A percentile compares a stretch with the other conserved stretches of the same genome.
These are phyloP conservation scores for Peronospora belbahrii DNA, from an alignment of 352 stramenopile genomes.

Conservation along the genomic window DNA sequence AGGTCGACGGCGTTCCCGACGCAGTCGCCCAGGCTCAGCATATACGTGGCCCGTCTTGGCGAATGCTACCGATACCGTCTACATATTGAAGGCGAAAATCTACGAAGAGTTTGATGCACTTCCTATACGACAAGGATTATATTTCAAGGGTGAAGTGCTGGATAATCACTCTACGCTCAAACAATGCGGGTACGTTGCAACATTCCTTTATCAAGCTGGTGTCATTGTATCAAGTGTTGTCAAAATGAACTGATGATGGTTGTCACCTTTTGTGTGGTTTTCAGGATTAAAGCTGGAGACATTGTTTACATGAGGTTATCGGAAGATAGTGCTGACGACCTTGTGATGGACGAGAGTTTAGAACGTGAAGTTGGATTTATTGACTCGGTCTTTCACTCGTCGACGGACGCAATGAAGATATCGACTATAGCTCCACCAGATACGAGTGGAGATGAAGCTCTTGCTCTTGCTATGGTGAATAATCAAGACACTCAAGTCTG, in stretches of 20 bases:
- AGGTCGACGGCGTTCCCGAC: conserved; percentile 52
- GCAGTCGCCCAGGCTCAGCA: conserved; percentile 45
- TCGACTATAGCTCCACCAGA: conserved; percentile 4
- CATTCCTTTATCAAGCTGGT: too few species aligned
- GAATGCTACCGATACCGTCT: conserved; percentile 61
- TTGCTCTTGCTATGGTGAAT: conserved; percentile 8
- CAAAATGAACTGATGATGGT: conserved; percentile 1
- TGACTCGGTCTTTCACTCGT: conserved; percentile 61
- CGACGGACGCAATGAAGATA: too few species aligned
- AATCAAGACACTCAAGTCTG: conserved; percentile 39
- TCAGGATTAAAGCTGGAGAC: conserved; percentile 67
- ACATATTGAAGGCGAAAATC: conserved; percentile 73
- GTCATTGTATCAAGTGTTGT: neutral
- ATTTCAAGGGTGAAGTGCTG: conserved; percentile 54
- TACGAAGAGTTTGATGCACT: conserved; percentile 59
- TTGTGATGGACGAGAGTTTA: conserved; percentile 40
- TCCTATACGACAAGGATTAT: conserved; percentile 62
- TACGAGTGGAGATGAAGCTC: conserved; percentile 12
- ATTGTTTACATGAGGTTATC: conserved; percentile 65
- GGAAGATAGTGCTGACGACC: conserved; percentile 51
- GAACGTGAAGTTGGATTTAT: conserved; percentile 69
- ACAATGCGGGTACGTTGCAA: conserved; percentile 43
- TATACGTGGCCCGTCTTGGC: conserved; percentile 42
- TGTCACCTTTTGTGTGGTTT: conserved; percentile 1
- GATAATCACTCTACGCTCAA: conserved; percentile 53